phyloP scores from a whole-genome alignment of 2,329 filamentous ascomycete genomes.

The Monosporascus sp. region DNA sequence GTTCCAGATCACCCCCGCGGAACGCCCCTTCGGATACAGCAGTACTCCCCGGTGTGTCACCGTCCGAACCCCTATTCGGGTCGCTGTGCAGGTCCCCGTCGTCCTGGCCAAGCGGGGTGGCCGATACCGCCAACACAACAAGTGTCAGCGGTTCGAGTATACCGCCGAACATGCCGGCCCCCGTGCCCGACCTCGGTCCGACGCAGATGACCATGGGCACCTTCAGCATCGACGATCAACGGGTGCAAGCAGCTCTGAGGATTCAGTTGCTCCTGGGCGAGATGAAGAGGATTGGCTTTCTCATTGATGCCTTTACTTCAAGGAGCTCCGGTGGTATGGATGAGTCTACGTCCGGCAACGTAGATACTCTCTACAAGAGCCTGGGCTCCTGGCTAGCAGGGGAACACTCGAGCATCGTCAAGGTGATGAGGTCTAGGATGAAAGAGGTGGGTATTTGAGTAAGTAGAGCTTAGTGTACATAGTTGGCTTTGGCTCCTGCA shows the following conservation, averaged over 20 bases:
- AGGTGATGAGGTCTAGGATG: slow-evolving; percentile 12
- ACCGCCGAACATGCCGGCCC: neutral
- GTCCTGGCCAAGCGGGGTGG: neutral
- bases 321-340: slow-evolving; percentile 1
- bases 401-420: slow-evolving; percentile 15
- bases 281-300: slow-evolving; percentile 9
- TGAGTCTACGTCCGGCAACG: neutral
- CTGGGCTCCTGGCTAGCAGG: slow-evolving; percentile 15
- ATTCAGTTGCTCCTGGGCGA: slow-evolving; percentile 19
- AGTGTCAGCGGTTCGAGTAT: neutral
- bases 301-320: slow-evolving; percentile 15
- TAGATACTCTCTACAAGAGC: slow-evolving; percentile 13
- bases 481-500: neutral
- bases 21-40: neutral
- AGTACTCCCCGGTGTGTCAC: neutral
- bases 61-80: neutral
- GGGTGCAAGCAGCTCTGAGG: slow-evolving; percentile 16
- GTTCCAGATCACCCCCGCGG: neutral
- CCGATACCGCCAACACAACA: neutral
- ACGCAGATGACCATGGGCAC: slow-evolving; percentile 15
- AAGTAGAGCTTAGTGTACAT: neutral
- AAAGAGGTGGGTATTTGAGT: slow-evolving; percentile 6
- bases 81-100: slow-evolving; percentile 2
- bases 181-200: slow-evolving; percentile 3
- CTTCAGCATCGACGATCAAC: slow-evolving; percentile 19